Percentiles rank a stretch among this genome's conserved stretches.
Conservation (phyloP, 192 early-diverging fungal species). For the Funneliformis geosporum region DNA sequence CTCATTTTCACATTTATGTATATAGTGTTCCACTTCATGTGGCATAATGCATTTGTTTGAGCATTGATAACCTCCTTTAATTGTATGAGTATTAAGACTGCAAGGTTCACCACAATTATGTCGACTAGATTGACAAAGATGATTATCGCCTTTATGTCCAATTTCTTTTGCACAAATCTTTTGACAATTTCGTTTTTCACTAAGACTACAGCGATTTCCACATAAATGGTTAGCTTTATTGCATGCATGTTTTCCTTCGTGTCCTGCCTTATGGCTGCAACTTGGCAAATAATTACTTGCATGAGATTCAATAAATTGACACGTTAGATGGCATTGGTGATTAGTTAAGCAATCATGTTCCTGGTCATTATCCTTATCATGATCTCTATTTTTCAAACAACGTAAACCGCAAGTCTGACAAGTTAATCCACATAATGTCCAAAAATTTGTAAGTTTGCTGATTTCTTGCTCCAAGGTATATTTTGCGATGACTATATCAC, state of each 20-base stretch:
- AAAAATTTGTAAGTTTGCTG: neutral
- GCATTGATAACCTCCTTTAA: conserved; percentile 19
- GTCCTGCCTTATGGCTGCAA: conserved; percentile 20
- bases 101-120: conserved; percentile 35
- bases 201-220: neutral
- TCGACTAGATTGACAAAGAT: conserved; percentile 21
- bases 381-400: conserved; percentile 30
- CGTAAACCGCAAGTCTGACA: conserved; percentile 18
- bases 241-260: conserved; percentile 27
- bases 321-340: conserved; percentile 25
- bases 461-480: conserved; percentile 25
- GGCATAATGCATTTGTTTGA: conserved; percentile 17
- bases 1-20: conserved; percentile 24
- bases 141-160: conserved; percentile 18
- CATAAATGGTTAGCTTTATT: conserved; percentile 2
- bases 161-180: conserved; percentile 31
- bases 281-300: conserved; percentile 1
- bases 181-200: conserved; percentile 22
- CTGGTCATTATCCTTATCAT: neutral
- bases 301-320: conserved; percentile 25
- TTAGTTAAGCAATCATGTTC: conserved; percentile 35
- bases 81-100: conserved; percentile 7
- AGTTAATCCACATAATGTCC: conserved; percentile 25
- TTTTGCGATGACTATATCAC: conserved; percentile 12
- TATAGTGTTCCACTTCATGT: neutral